Evolutionary conservation across 2,329 filamentous ascomycete species (phyloP).

Genomic region (Metarhizium rileyi): DNA sequence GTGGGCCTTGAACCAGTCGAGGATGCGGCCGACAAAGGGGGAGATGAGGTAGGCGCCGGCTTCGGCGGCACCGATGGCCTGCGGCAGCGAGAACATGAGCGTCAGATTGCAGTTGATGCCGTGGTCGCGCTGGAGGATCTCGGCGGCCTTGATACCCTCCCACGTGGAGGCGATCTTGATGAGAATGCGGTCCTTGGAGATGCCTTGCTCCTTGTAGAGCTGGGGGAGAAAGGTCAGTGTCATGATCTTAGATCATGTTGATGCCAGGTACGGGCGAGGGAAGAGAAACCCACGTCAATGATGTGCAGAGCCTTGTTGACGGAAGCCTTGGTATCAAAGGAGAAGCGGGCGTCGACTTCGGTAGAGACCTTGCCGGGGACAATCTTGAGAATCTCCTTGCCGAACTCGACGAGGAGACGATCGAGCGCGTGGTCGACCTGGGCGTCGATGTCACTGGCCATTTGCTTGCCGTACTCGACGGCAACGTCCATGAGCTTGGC

Average conservation of each 20-base stretch:
- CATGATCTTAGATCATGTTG: conserved; percentile 5
- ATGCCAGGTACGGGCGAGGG: not conserved
- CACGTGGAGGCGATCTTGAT: conserved; percentile 99
- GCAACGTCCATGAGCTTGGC: conserved; percentile 82
- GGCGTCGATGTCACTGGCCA: conserved; percentile 58
- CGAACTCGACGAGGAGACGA: conserved; percentile 93
- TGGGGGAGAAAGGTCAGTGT: conserved; percentile 27
- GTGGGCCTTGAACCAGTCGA: conserved; percentile 98
- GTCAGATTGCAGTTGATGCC: conserved; percentile 98
- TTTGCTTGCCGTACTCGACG: conserved; percentile 74
- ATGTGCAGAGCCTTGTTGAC: conserved; percentile 95
- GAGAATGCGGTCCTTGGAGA: conserved; percentile 86
- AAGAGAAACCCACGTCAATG: conserved; percentile 61
- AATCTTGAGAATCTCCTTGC: conserved; percentile 93
- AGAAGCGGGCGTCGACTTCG: conserved; percentile 93
- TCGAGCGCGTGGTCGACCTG: conserved; percentile 89
- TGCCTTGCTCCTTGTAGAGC: conserved; percentile 90
- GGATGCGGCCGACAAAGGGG: conserved; percentile 96
- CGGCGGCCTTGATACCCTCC: conserved; percentile 98
- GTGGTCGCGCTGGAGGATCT: conserved; percentile 93
- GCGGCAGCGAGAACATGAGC: conserved; percentile 91
- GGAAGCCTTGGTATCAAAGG: conserved; percentile 86
- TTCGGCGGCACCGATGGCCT: conserved; percentile 94
- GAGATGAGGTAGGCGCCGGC: conserved; percentile 96
- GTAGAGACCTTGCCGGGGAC: conserved; percentile 98